Conservation (phyloP, 495 filamentous ascomycete genomes). For the Pyronema omphalodes region DNA sequence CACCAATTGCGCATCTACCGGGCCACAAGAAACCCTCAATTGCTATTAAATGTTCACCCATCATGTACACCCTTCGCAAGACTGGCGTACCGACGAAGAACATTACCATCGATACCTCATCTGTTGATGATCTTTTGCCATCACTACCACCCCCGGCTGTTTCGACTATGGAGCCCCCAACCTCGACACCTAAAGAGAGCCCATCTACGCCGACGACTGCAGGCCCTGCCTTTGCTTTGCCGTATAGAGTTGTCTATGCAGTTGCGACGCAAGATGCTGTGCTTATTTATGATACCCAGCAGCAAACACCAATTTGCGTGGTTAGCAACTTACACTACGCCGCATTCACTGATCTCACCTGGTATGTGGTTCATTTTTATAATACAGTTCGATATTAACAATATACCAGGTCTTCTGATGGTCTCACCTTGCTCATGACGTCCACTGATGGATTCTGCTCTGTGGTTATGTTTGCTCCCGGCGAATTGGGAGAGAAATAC, state of each 20-base stretch:
- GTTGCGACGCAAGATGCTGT: slow-evolving; percentile 95
- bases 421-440: slow-evolving; percentile 78
- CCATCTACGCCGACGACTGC: slow-evolving; percentile 35
- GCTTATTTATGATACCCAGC: slow-evolving; percentile 93
- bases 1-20: slow-evolving; percentile 90
- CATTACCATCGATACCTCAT: slow-evolving; percentile 87
- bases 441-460: slow-evolving; percentile 98
- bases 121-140: slow-evolving; percentile 63
- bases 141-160: slow-evolving; percentile 59
- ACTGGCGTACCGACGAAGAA: slow-evolving; percentile 51
- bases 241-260: slow-evolving; percentile 89
- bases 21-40: slow-evolving; percentile 98
- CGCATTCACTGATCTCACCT: slow-evolving; percentile 89
- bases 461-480: slow-evolving; percentile 59
- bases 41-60: slow-evolving; percentile 80
- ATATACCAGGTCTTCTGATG: slow-evolving; percentile 68
- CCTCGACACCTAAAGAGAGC: slow-evolving; percentile 29
- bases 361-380: slow-evolving; percentile 37
- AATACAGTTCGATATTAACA: slow-evolving; percentile 18
- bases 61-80: slow-evolving; percentile 67
- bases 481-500: slow-evolving; percentile 78
- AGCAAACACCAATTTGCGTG: slow-evolving; percentile 75
- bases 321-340: slow-evolving; percentile 95
- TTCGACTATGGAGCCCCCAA: slow-evolving; percentile 66
- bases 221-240: slow-evolving; percentile 57